Base-by-base conservation (phyloP, 2,329 filamentous ascomycete species). In the Blumeriella jaapii region DNA sequence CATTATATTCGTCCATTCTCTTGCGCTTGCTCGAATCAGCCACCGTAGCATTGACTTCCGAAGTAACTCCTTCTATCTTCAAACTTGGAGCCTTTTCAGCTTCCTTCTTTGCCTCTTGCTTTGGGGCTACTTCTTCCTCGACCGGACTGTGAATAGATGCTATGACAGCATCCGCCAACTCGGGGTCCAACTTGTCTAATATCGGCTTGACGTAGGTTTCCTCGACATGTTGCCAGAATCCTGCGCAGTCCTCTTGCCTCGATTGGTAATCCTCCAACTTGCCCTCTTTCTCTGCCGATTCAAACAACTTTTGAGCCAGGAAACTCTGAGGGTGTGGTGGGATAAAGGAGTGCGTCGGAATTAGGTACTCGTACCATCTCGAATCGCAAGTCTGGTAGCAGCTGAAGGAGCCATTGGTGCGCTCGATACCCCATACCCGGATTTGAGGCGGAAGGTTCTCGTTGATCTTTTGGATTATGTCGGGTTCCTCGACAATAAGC, bases 381-480 rank as follows among this genome's bases (percentile, higher is more conserved):
- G 86, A 94, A 60, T 98, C 91, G 60, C 89, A 95, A 37, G 83
- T 73, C 55, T 93, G 82, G 60, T 98, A 98, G 60, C 83, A 89
- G 59, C 83, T 95, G 65, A 96, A 98, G 48, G 77, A 75, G 46
- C 87, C 89, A 55, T 80, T 89, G 1, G 89, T 93, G 33, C 85
- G 69, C 59, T 93, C 77, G 42, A 94, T 85, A 3, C 85, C 91
- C 91, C 91, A 98, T 2, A 98, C 72, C 33, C 91, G 76, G 46
- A 98, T 98, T 62, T 98, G 91, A 3, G 79, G 71, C 2, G 81
- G 82, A 25, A 98, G 68, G 37, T 82, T 65, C 22, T 75, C 71
- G 60, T 98, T 98, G 69, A 98, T 94, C 61, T 84, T 93, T 38
- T 86, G 65, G 15, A 96, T 78, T 31, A 95, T 74, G 44, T 93